Evolutionary conservation across 2,329 filamentous ascomycete species (phyloP), one percentile per base, ranked within the genome.

Genomic region (Bipolaris oryzae): DNA sequence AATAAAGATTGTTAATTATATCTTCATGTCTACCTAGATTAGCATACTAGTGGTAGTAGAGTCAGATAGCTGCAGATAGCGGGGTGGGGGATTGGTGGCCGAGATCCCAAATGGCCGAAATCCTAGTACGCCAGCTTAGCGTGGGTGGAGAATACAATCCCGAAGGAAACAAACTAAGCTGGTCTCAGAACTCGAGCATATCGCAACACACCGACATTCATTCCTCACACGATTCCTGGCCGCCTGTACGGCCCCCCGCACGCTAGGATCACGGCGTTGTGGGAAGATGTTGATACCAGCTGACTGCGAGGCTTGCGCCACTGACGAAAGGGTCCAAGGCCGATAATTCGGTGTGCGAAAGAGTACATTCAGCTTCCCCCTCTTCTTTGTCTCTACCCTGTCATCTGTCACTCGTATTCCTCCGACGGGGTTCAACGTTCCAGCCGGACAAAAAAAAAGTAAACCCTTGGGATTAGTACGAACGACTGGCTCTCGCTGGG

Each of bases 131-230:
- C 10, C 28, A 31, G 28, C 28, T 31, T 31, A 38, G 34, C 16
- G 7, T 5, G 10, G 11, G 45, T 48, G 45, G 45, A 23, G 25
- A 48, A 25, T 38, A 34, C 45, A 37, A 34, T 38, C 37, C 21
- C 21, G 38, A 38, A 31, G 15, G 45, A 18, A 33, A 41, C 10
- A 41, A n/a, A 41, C 45, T 33, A 48, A 16, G 23, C n/a, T 25
- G 23, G 23, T 28, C 41, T 16, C 41, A 31, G 23, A 31, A 31
- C 28, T 23, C 41, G 23, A 38, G 34, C 33, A 48, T 38, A 38
- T 48, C 45, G 25, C 31, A 38, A 48, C 45, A 48, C 45, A 48
- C 45, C 45, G 45, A 48, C 45, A 48, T 45, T 45, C 39, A 46
- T 46, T 20, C 34, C 37, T 48, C 45, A 48, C 45, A 48, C 34